Percentiles rank a stretch among this genome's conserved stretches.
Conservation (phyloP, 371 early-diverging fungal species). For the Mucor plumbeus region DNA sequence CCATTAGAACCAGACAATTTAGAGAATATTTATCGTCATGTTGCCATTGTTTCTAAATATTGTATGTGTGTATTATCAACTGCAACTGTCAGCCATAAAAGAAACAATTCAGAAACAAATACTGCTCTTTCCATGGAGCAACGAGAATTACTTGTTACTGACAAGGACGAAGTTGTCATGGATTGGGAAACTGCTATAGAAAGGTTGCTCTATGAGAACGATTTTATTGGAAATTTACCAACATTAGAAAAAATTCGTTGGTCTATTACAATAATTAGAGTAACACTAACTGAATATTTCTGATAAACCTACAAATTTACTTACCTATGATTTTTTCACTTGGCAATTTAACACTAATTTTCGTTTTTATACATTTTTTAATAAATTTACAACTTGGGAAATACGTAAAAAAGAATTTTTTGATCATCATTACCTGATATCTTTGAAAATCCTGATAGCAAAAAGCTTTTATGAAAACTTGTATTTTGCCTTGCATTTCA, state of each 20-base stretch:
- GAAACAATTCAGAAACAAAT: conserved; percentile 16
- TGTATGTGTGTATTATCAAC: conserved; percentile 27
- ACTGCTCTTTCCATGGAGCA: conserved; percentile 22
- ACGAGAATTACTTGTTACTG: conserved; percentile 10
- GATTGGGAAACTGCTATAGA: conserved; percentile 26
- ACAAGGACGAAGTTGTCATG: conserved; percentile 7
- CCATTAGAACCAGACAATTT: not conserved
- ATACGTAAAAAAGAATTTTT: too few species aligned
- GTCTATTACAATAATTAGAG: conserved; percentile 21
- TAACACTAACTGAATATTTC: conserved; percentile 24
- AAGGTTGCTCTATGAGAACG: not conserved
- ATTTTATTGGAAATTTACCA: not conserved
- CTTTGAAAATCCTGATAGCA: too few species aligned
- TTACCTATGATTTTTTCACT: too few species aligned
- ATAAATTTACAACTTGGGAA: too few species aligned
- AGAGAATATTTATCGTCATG: conserved; percentile 23
- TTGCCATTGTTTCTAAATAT: conserved; percentile 22
- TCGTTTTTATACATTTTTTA: too few species aligned
- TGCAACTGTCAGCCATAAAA: conserved; percentile 14
- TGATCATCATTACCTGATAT: too few species aligned
- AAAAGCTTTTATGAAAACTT: too few species aligned
- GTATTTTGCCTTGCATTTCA: too few species aligned
- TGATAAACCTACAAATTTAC: too few species aligned
- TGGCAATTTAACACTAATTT: too few species aligned
- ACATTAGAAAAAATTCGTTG: conserved; percentile 28